Percentiles rank a stretch among this genome's conserved stretches.
phyloP scores from a whole-genome alignment of 1,139 yeast species.

The Geotrichum candidum region DNA sequence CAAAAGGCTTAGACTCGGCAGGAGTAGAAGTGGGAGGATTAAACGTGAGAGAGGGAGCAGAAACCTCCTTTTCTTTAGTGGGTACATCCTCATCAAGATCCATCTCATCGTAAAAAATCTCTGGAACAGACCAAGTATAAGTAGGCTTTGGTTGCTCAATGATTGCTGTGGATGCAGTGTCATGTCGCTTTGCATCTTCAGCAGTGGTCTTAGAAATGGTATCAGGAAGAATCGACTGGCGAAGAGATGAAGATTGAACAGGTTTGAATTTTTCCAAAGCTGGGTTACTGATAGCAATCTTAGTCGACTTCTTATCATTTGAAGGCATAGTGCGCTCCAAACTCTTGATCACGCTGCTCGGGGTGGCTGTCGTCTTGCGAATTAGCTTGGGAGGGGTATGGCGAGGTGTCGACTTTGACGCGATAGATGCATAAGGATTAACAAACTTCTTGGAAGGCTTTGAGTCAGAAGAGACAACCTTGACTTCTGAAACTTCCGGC shows the following conservation, averaged over 20 bases:
- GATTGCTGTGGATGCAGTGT: conserved; percentile 6
- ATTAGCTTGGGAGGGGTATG: conserved; percentile 6
- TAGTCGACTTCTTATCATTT: neutral
- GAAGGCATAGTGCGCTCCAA: conserved; percentile 8
- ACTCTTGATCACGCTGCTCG: conserved; percentile 2
- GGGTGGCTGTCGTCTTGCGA: conserved; percentile 8
- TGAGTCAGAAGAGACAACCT: neutral
- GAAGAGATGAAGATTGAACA: conserved; percentile 25
- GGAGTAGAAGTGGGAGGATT: conserved; percentile 6
- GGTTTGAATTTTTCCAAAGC: conserved; percentile 27
- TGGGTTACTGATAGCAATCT: neutral
- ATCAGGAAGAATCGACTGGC: conserved; percentile 25
- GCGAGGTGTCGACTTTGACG: conserved; percentile 22
- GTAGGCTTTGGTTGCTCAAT: conserved; percentile 11
- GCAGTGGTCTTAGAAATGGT: conserved; percentile 15
- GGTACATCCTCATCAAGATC: neutral
- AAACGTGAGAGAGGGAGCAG: neutral
- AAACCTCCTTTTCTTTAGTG: neutral
- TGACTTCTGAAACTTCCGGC: conserved; percentile 29
- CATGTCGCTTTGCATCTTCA: neutral
- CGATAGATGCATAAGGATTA: conserved; percentile 47
- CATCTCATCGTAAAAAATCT: conserved; percentile 12
- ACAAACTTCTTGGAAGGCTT: conserved; percentile 33
- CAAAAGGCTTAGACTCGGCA: neutral
- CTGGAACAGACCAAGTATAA: conserved; percentile 13